Evolutionary conservation across 345 rosid species (phyloP).

Genomic region (Eucalyptus viminalis): DNA sequence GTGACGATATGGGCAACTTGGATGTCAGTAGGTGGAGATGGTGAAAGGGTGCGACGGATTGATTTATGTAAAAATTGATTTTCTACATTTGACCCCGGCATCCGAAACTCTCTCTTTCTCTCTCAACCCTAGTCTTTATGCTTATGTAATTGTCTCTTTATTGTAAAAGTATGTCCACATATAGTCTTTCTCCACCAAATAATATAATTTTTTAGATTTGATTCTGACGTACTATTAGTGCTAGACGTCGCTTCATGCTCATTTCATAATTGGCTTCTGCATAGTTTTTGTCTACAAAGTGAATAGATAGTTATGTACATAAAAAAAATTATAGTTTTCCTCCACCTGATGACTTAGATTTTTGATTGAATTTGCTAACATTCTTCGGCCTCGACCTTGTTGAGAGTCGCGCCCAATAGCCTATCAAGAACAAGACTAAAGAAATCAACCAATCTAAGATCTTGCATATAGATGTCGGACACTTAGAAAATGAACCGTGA

Average conservation of each 20-base stretch:
- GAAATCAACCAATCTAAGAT: not conserved
- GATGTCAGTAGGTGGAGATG: not conserved
- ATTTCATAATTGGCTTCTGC: not conserved
- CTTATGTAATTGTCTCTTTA: not conserved
- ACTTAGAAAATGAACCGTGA: too few species aligned
- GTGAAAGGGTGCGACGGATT: not conserved
- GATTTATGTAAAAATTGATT: not conserved
- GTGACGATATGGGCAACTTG: too few species aligned
- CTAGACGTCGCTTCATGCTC: not conserved
- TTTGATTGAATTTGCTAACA: not conserved
- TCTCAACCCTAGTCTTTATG: not conserved
- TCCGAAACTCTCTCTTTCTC: not conserved
- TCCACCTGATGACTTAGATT: not conserved
- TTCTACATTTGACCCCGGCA: not conserved
- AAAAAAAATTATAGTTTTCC: accelerated
- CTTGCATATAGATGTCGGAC: not conserved
- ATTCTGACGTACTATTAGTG: not conserved
- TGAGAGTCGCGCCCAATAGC: not conserved
- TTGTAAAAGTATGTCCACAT: not conserved
- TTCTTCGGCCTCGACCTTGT: not conserved
- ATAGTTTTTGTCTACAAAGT: not conserved
- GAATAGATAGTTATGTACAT: not conserved
- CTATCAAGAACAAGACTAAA: not conserved
- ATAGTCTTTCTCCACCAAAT: not conserved
- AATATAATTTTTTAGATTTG: not conserved